Percentiles rank a stretch among this genome's conserved stretches.
These are phyloP conservation scores for Starmerella tilneyi DNA, from an alignment of 805 yeast genomes.

Conservation along the genomic window DNA sequence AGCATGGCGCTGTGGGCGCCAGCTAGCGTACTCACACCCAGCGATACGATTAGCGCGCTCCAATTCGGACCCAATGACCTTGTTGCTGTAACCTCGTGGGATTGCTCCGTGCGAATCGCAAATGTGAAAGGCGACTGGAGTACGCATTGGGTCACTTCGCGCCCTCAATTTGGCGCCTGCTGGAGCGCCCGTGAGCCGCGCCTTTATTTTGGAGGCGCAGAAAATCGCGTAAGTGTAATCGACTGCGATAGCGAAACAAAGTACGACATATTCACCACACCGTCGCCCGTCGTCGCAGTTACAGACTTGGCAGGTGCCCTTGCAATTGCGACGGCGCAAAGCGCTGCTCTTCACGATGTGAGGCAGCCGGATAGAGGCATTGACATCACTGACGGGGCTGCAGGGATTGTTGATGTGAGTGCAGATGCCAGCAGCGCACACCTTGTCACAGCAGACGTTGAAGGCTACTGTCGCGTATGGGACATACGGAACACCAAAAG, in stretches of 20 bases:
- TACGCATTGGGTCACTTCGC: conserved; percentile 1
- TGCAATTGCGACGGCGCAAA: not conserved
- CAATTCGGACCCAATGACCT: conserved; percentile 5
- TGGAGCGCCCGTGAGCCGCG: conserved; percentile 1
- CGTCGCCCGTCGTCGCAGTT: not conserved
- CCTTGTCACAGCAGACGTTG: not conserved
- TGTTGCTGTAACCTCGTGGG: conserved; percentile 17
- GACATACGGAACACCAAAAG: not conserved
- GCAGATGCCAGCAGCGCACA: not conserved
- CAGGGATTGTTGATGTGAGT: not conserved
- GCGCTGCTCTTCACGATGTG: not conserved
- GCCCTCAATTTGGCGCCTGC: conserved; percentile 12
- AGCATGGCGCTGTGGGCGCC: conserved; percentile 2
- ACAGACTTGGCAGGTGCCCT: not conserved
- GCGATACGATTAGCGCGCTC: not conserved
- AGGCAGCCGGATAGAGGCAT: no score
- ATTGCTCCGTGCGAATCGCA: conserved; percentile 9
- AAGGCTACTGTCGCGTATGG: not conserved
- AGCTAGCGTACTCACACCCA: not conserved
- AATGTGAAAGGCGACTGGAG: not conserved
- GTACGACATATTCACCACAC: not conserved
- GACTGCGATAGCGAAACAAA: not conserved
- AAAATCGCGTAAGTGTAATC: not conserved
- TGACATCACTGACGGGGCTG: not conserved
- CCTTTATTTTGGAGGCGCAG: conserved; percentile 15